Percentiles rank a stretch among this genome's conserved stretches.
Evolutionary conservation across 2,329 filamentous ascomycete genomes (phyloP).

Genomic region (Pseudocercospora macadamiae): DNA sequence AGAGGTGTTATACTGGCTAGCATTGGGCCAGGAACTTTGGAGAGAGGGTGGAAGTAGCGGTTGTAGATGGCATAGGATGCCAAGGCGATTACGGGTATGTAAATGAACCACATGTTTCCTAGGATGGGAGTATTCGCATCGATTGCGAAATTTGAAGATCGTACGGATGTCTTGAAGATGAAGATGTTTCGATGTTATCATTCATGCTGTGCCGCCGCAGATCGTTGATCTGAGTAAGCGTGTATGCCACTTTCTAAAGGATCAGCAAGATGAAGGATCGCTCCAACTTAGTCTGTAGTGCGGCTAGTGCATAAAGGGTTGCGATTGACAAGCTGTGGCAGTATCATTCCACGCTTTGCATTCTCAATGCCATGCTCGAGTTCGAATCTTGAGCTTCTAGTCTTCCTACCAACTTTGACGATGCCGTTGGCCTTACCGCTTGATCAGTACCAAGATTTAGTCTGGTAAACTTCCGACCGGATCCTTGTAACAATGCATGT

Average conservation of each 20-base stretch:
- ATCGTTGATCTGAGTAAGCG: not conserved
- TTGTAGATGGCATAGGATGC: not conserved
- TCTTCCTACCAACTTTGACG: too few relatives aligned
- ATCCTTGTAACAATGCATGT: not conserved
- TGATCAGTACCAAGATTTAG: too few relatives aligned
- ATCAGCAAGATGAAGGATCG: not conserved
- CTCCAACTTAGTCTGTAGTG: not conserved
- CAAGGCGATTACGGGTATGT: not conserved
- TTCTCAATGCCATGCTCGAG: too few relatives aligned
- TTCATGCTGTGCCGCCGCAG: too few relatives aligned
- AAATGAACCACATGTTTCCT: constrained; percentile 6
- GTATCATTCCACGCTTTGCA: too few relatives aligned
- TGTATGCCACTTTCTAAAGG: not conserved
- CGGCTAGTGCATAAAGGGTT: not conserved
- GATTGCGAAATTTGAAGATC: not conserved
- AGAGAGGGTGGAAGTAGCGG: constrained; percentile 4
- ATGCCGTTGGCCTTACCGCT: too few relatives aligned
- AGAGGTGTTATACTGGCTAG: not conserved
- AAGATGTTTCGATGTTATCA: too few relatives aligned
- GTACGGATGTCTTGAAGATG: not conserved
- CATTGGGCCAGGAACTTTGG: not conserved
- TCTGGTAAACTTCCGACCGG: too few relatives aligned
- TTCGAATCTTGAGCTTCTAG: too few relatives aligned
- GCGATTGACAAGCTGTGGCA: too few relatives aligned
- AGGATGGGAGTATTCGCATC: too few relatives aligned